A percentile compares a stretch with the other conserved stretches of the same genome.
Conservation (phyloP, 352 stramenopile species). For the Thalassiosira mediterranea region DNA sequence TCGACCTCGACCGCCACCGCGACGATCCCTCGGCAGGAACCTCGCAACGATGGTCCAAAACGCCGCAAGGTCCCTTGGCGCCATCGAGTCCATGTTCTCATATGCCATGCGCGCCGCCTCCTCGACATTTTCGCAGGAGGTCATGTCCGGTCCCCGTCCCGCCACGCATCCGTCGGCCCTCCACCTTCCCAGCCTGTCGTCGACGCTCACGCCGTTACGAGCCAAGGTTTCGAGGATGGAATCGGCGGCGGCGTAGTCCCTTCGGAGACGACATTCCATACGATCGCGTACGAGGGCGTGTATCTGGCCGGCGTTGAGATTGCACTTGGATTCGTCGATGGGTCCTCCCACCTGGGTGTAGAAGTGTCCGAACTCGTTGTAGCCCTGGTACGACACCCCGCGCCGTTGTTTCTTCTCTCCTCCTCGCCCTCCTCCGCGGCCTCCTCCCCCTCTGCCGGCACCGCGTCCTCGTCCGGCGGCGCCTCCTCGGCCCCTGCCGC, state of each 20-base stretch:
- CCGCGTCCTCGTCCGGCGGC: constrained; percentile 21
- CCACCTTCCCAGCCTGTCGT: constrained; percentile 80
- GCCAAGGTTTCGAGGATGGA: constrained; percentile 64
- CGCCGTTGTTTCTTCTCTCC: constrained; percentile 22
- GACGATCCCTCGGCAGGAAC: too few relatives aligned
- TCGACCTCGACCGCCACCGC: too few relatives aligned
- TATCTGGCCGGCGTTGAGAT: constrained; percentile 66
- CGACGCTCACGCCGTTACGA: constrained; percentile 56
- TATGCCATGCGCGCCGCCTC: too few relatives aligned
- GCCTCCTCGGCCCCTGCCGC: constrained; percentile 7
- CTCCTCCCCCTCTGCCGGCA: constrained; percentile 17
- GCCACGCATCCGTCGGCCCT: constrained; percentile 67
- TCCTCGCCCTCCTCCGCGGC: constrained; percentile 36
- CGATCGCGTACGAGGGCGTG: constrained; percentile 63
- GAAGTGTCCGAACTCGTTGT: constrained; percentile 74
- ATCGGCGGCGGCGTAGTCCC: constrained; percentile 76
- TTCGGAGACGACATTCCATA: constrained; percentile 70
- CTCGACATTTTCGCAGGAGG: too few relatives aligned
- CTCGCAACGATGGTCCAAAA: not conserved
- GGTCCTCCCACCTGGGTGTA: constrained; percentile 57
- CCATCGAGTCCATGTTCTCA: not conserved
- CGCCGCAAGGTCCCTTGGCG: too few relatives aligned
- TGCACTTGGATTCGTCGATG: constrained; percentile 46
- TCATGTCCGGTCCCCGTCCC: constrained; percentile 12
- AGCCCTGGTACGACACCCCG: constrained; percentile 4